Evolutionary conservation across 257 asterid species (phyloP).

Genomic region (Leonotis leonurus): DNA sequence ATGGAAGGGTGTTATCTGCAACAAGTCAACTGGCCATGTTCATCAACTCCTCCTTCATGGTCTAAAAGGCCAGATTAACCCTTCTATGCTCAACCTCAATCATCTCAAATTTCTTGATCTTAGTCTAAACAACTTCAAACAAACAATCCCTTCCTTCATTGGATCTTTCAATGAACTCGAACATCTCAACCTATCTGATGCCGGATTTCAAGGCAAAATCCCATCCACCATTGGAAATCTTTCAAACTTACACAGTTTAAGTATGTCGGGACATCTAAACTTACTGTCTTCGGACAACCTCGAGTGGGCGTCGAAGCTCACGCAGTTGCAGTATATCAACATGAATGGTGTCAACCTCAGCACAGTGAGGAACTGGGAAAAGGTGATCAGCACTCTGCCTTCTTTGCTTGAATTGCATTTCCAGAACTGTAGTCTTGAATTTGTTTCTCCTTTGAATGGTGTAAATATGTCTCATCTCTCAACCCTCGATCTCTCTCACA

Average conservation of each 20-base stretch:
- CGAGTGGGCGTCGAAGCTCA: conserved; percentile 9
- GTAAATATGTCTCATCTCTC: conserved; percentile 11
- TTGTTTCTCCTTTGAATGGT: neutral
- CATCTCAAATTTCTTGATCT: conserved; percentile 11
- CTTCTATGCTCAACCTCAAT: conserved; percentile 17
- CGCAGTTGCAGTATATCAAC: neutral
- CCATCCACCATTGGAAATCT: conserved; percentile 16
- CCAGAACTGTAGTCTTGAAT: neutral
- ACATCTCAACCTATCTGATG: neutral
- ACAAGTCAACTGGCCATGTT: conserved; percentile 5
- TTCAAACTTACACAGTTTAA: neutral
- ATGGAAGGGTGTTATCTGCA: conserved; percentile 15
- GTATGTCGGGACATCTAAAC: neutral
- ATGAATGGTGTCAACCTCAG: conserved; percentile 4
- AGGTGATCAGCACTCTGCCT: conserved; percentile 15
- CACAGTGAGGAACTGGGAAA: neutral
- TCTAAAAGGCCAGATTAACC: neutral
- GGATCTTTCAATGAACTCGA: neutral
- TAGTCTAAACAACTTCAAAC: neutral
- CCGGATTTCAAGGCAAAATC: neutral
- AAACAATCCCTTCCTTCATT: conserved; percentile 19
- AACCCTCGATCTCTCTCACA: conserved; percentile 4
- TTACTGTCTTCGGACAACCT: neutral
- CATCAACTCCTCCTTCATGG: neutral
- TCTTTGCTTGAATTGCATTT: conserved; percentile 12